Conservation (phyloP, 2,329 filamentous ascomycete species). For the Pyrenophora graminea region DNA sequence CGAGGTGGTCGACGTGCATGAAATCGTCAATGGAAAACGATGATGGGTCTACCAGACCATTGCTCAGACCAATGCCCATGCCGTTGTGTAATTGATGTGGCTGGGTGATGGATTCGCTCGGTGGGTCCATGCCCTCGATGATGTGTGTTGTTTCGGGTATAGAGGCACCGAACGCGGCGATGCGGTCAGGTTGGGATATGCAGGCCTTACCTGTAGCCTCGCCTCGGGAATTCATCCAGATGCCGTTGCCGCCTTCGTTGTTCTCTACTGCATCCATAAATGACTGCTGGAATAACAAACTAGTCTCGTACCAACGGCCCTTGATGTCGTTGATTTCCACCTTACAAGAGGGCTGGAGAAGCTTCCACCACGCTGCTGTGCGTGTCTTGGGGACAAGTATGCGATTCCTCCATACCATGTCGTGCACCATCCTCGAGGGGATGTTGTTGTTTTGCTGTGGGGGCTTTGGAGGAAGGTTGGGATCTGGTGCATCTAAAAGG, state of each 20-base stretch:
- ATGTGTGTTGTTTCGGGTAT: slow-evolving; percentile 47
- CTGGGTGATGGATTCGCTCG: slow-evolving; percentile 12
- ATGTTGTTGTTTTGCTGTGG: slow-evolving; percentile 51
- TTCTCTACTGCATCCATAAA: slow-evolving; percentile 42
- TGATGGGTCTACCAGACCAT: slow-evolving; percentile 13
- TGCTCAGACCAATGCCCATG: slow-evolving; percentile 18
- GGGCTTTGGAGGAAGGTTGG: slow-evolving; percentile 38
- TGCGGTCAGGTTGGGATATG: slow-evolving; percentile 36
- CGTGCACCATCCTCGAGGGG: slow-evolving; percentile 57
- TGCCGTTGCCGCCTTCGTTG: slow-evolving; percentile 49
- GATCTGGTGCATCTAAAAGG: slow-evolving; percentile 35
- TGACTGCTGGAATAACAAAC: slow-evolving; percentile 50
- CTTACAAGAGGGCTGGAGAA: slow-evolving; percentile 39
- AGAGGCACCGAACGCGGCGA: slow-evolving; percentile 50
- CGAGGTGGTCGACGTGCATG: slow-evolving; percentile 49
- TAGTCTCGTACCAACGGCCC: slow-evolving; percentile 65
- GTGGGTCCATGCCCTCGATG: slow-evolving; percentile 45
- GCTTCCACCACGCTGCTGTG: slow-evolving; percentile 51
- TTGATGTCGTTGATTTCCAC: slow-evolving; percentile 57
- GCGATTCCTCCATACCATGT: slow-evolving; percentile 55
- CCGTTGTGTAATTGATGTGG: slow-evolving; percentile 15
- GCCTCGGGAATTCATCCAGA: slow-evolving; percentile 55
- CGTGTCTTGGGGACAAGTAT: slow-evolving; percentile 46
- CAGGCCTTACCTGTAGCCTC: slow-evolving; percentile 44
- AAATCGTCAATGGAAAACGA: slow-evolving; percentile 45